These are phyloP conservation scores for Puccinia novopanici DNA, from an alignment of 1,284 basidiomycete species.

Conservation along the genomic window DNA sequence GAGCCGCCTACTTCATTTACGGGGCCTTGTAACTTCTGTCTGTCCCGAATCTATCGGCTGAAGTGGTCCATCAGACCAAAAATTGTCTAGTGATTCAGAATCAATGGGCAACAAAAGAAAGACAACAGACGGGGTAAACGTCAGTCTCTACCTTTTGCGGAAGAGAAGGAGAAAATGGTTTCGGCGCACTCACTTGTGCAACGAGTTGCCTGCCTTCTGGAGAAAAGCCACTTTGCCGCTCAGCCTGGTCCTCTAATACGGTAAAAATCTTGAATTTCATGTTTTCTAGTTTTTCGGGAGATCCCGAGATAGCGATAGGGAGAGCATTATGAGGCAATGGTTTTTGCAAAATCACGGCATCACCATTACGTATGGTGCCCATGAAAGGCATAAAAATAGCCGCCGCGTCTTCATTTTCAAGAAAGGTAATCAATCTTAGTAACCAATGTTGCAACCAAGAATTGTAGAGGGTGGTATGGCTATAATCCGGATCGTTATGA, in stretches of 20 bases:
- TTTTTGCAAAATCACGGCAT: slow-evolving; percentile 85
- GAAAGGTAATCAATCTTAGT: slow-evolving; percentile 70
- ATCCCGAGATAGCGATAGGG: slow-evolving; percentile 78
- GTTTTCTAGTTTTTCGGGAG: slow-evolving; percentile 66
- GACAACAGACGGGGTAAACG: background rate
- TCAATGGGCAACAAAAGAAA: background rate
- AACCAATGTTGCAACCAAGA: slow-evolving; percentile 97
- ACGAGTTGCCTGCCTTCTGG: slow-evolving; percentile 78
- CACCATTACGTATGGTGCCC: slow-evolving; percentile 78
- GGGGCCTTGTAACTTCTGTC: slow-evolving; percentile 60
- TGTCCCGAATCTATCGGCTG: slow-evolving; percentile 76
- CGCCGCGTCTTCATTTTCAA: slow-evolving; percentile 65
- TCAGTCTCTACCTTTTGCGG: background rate
- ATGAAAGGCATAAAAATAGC: slow-evolving; percentile 79
- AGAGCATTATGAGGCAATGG: slow-evolving; percentile 89
- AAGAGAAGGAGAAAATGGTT: background rate
- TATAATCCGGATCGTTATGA: slow-evolving; percentile 70
- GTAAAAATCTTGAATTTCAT: slow-evolving; percentile 77
- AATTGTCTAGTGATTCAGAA: slow-evolving; percentile 68
- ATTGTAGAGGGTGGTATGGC: slow-evolving; percentile 74
- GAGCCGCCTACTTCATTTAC: slow-evolving; percentile 8
- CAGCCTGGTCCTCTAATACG: slow-evolving; percentile 84
- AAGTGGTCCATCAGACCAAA: slow-evolving; percentile 95
- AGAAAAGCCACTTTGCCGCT: slow-evolving; percentile 65
- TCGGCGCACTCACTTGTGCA: slow-evolving; percentile 70